Evolutionary conservation across 208 protist species (phyloP), one percentile per base, ranked within the genome.

Genomic region (Crithidia brevicula): DNA sequence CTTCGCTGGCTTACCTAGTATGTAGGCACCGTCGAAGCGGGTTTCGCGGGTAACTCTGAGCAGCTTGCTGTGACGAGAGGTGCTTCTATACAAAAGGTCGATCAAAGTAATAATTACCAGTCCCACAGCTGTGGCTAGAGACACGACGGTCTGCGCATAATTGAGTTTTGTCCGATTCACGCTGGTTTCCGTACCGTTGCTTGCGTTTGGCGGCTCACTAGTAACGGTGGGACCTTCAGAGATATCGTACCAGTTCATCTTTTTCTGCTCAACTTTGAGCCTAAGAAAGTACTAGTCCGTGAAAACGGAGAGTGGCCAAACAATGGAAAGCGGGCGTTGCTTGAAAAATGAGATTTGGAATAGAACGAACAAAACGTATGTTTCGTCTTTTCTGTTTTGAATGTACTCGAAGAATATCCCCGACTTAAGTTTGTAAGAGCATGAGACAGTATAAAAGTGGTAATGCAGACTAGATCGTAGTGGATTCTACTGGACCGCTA

Each of bases 101-200:
- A 93, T 68, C 11, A 82, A 63, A 9, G 70, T 79, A 8, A 91
- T 64, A 61, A 92, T 74, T 5, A 92, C 38, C 3, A 93, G 67
- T 2, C 63, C 86, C 34, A 95, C n/a, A 3, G 87, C 87, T 45
- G 83, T 89, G 0, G 79, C 86, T 38, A 95, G 66, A 2, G 86
- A 88, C 11, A 95, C 86, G 0, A 95, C 84, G 0, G 91, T 86
- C 53, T 95, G 65, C 3, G 84, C 86, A 62, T 93, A 91, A 22
- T 84, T 81, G 13, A 95, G 60, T 31, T 78, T 50, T 10, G 67
- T 75, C 3, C 67, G 53, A 23, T 77, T 54, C 1, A 72, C 38
- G 18, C 43, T 53, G 15, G 23, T 74, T 4, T 71, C 56, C 2
- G 50, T 34, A 3, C 31, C 22, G 22, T 11, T 57, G 3, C 5